Conservation (phyloP, 108 stramenopile genomes). For the Cyclostephanos tholiformis region DNA sequence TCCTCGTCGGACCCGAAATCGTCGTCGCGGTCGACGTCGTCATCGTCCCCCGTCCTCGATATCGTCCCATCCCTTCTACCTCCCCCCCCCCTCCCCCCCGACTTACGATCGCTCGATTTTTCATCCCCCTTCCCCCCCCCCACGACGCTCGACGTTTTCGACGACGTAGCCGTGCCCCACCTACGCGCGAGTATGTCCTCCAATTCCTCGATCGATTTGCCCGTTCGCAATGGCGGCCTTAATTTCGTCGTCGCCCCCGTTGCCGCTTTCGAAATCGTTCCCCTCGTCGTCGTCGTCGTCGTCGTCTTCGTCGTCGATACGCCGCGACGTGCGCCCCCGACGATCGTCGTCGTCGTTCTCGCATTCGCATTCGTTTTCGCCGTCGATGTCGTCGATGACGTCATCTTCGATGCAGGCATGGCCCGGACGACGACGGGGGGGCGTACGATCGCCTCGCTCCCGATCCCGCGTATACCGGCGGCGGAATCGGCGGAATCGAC, state of each 20-base stretch:
- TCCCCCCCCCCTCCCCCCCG: slow-evolving; percentile 15
- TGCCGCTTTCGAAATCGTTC: neutral
- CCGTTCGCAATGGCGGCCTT: slow-evolving; percentile 36
- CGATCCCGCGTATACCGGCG: no score
- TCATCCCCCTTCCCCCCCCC: slow-evolving; percentile 40
- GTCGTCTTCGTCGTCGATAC: no score
- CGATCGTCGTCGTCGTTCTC: neutral
- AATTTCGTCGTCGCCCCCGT: neutral
- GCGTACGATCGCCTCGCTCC: no score
- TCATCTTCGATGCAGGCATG: no score
- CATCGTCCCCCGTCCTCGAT: slow-evolving; percentile 20
- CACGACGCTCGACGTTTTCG: slow-evolving; percentile 18
- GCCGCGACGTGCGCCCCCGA: no score
- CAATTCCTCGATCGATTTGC: slow-evolving; percentile 79
- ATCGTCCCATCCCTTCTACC: slow-evolving; percentile 34
- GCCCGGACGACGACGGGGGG: no score
- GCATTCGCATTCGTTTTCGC: neutral
- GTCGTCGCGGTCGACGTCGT: slow-evolving; percentile 17
- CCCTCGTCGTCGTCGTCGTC: no score
- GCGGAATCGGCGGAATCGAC: neutral
- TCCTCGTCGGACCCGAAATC: no score
- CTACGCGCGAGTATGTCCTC: slow-evolving; percentile 65
- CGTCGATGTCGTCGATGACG: slow-evolving; percentile 1
- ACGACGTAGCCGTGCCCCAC: slow-evolving; percentile 56
- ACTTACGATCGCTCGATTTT: no score